These are phyloP conservation scores for Neurospora discreta DNA, from an alignment of 495 filamentous ascomycete genomes.

Conservation along the genomic window DNA sequence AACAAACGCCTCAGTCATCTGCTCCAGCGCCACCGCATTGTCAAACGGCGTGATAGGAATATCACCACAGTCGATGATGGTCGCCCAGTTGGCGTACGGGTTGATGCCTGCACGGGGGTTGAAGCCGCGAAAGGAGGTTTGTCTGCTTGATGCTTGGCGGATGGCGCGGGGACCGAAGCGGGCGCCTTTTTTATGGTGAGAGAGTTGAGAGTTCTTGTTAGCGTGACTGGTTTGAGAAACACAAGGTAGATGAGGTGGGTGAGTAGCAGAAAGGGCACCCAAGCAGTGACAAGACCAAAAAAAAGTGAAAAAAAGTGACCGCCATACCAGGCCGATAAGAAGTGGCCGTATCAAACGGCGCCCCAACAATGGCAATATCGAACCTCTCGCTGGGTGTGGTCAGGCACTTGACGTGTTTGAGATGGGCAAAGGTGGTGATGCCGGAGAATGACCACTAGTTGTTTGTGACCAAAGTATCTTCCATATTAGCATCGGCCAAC, in stretches of 20 bases:
- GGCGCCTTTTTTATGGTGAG: too few relatives aligned
- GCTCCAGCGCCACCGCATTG: slow-evolving; percentile 60
- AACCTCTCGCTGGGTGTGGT: slow-evolving; percentile 52
- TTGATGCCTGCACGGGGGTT: slow-evolving; percentile 70
- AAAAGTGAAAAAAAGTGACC: not conserved
- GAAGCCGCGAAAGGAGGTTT: slow-evolving; percentile 62
- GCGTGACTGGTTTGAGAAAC: too few relatives aligned
- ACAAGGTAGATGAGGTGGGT: not conserved
- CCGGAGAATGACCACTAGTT: slow-evolving; percentile 64
- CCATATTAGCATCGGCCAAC: slow-evolving; percentile 2
- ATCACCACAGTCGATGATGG: slow-evolving; percentile 70
- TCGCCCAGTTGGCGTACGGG: slow-evolving; percentile 63
- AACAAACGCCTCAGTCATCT: slow-evolving; percentile 67
- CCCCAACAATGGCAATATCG: slow-evolving; percentile 74
- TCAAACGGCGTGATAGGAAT: slow-evolving; percentile 73
- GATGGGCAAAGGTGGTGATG: slow-evolving; percentile 70
- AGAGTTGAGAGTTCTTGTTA: too few relatives aligned
- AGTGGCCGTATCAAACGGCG: slow-evolving; percentile 76
- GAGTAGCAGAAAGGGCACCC: not conserved
- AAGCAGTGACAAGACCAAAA: not conserved
- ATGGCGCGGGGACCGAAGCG: slow-evolving; percentile 77
- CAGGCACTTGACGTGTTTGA: slow-evolving; percentile 63
- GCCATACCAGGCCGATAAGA: slow-evolving; percentile 63
- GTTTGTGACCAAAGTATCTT: too few relatives aligned
- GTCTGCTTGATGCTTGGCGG: slow-evolving; percentile 62